Base-by-base conservation (phyloP, 139 green algal genomes). In the Chlorella sp. region DNA sequence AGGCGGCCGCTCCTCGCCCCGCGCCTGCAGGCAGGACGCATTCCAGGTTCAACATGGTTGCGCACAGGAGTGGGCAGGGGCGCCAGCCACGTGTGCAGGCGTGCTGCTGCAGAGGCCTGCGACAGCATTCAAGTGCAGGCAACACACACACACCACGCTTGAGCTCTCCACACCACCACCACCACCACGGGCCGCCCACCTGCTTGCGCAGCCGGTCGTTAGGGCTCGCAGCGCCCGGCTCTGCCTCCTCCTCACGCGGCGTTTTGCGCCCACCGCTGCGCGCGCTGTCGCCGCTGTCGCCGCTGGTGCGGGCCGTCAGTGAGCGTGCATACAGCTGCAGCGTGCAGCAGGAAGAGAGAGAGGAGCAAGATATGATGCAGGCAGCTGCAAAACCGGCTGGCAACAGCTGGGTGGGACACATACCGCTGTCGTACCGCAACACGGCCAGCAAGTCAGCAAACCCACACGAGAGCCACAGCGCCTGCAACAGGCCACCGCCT, bases 121-220 rank as follows among this genome's bases (percentile, higher is more conserved):
- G n/a, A n/a, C n/a, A n/a, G n/a, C n/a, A n/a, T n/a, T n/a, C n/a
- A n/a, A n/a, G n/a, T n/a, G n/a, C n/a, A 30, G 58, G 58, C 58
- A 65, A 7, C 58, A 65, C n/a, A n/a, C n/a, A n/a, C n/a, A n/a
- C n/a, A n/a, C n/a, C n/a, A n/a, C n/a, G n/a, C n/a, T n/a, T n/a
- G 30, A 16, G 56, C 56, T 65, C 22, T 3, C 56, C 56, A 65
- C 3, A 65, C 56, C 56, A 65, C 3, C 56, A 65, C 56, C 56
- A 65, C 22, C 7, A 24, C 56, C 9, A n/a, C 9, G 26, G 56
- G 54, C 54, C 48, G 36, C 60, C 40, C 73, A 84, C 80, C 58
- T 90, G 87, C 72, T 90, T 90, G 44, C 87, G 67, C 38, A 84
- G 75, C 4, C 87, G 82, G 32, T 88, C 87, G 70, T 90, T 90